These are phyloP conservation scores for Skeletonema marinoi DNA, from an alignment of 108 stramenopile species.

Conservation along the genomic window DNA sequence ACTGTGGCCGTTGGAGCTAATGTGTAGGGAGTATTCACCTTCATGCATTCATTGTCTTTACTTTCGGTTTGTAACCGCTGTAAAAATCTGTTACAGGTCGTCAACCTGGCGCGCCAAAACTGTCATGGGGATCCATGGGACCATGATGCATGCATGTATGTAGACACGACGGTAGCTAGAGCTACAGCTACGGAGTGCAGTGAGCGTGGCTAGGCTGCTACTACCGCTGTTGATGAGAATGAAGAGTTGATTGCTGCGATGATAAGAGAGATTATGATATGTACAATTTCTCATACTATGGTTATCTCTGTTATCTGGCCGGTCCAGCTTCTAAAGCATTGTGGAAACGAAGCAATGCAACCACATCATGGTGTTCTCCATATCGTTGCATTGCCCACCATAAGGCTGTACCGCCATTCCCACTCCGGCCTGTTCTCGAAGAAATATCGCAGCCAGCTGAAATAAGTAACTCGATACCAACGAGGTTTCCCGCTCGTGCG, in stretches of 20 bases:
- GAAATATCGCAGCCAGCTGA: conserved; percentile 24
- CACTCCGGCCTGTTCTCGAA: conserved; percentile 29
- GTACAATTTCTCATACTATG: neutral
- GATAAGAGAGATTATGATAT: neutral
- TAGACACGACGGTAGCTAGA: too few relatives aligned
- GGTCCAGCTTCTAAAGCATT: conserved; percentile 31
- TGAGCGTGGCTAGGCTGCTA: too few relatives aligned
- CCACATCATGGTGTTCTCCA: conserved; percentile 35
- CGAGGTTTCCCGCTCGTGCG: conserved; percentile 42
- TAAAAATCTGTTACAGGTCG: too few relatives aligned
- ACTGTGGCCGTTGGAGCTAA: too few relatives aligned
- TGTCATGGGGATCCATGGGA: too few relatives aligned
- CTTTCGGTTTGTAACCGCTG: too few relatives aligned
- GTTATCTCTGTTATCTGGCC: neutral
- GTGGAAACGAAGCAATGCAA: conserved; percentile 30
- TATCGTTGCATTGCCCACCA: conserved; percentile 48
- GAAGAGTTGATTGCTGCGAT: neutral
- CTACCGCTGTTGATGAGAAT: too few relatives aligned
- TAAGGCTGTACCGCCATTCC: conserved; percentile 36
- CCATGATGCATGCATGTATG: too few relatives aligned
- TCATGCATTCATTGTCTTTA: too few relatives aligned
- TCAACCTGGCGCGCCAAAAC: too few relatives aligned
- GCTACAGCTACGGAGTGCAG: too few relatives aligned
- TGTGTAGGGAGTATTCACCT: neutral
- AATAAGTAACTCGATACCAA: conserved; percentile 38